Evolutionary conservation across 129 eudicot genomes (phyloP), one percentile per base, ranked within the genome.

Genomic region (Centrapalus pauciflorus): DNA sequence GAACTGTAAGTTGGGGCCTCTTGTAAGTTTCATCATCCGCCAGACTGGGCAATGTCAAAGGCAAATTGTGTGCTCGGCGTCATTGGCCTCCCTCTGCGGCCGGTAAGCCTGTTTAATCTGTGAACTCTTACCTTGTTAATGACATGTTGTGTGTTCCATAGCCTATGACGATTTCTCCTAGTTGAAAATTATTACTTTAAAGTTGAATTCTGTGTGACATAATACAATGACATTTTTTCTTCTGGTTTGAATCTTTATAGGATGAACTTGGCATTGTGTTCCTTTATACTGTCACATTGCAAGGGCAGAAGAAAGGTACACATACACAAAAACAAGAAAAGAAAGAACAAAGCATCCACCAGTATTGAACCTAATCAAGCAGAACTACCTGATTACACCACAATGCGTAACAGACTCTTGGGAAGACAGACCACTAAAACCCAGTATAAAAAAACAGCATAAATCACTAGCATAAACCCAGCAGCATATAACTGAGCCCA

Each of bases 11-110:
- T 91, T 78, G 96, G 98, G 51, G 76, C 83, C 0, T 84, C 98
- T 38, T 91, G 98, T 80, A 91, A 80, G 85, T 91, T 67, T 83
- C 85, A 91, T 72, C 98, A 91, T 79, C 96, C 98, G n/a, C 86
- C 95, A 12, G 90, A 91, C 30, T 80, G 90, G 90, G 86, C 27
- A n/a, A 65, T 71, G 45, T 75, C 79, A 12, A 78, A 66, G 73
- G 70, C 83, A 24, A 78, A 76, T 46, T 85, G 84, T 61, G 58
- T 81, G 66, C 96, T 91, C 48, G 85, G 95, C 75, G 83, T 87
- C 29, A 34, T 83, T 23, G 98, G 98, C 56, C 83, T 85, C 26
- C 98, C 98, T 75, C 70, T 91, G 48, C 98, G 98, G 16, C 95
- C 90, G 84, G 98, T 91, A 82, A 66, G 89, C 64, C 48, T 65